These are phyloP conservation scores for Bacidia gigantensis DNA, from an alignment of 495 filamentous ascomycete genomes.

Conservation along the genomic window DNA sequence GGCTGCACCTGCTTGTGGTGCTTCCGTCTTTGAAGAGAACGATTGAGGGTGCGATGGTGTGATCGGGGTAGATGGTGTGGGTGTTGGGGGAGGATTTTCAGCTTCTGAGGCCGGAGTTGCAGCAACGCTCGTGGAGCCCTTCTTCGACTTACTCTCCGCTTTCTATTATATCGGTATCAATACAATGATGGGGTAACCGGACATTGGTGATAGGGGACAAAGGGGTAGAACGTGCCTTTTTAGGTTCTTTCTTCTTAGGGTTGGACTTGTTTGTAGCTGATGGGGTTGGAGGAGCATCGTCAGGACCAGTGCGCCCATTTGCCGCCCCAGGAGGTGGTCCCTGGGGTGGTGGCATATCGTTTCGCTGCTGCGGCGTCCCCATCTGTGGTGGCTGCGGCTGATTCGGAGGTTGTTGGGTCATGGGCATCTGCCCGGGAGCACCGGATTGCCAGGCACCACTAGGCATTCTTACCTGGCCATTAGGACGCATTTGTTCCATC, in stretches of 20 bases:
- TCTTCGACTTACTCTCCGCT: slow-evolving; percentile 45
- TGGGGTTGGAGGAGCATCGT: slow-evolving; percentile 73
- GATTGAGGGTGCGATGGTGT: slow-evolving; percentile 61
- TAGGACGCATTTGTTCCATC: slow-evolving; percentile 27
- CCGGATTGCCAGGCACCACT: slow-evolving; percentile 38
- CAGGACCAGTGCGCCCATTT: slow-evolving; percentile 61
- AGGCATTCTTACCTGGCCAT: slow-evolving; percentile 33
- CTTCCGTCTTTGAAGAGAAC: slow-evolving; percentile 40
- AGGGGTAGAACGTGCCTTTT: slow-evolving; percentile 55
- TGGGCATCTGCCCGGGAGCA: slow-evolving; percentile 46
- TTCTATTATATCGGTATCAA: too few relatives aligned
- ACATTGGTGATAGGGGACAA: not conserved
- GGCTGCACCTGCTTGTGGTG: slow-evolving; percentile 36
- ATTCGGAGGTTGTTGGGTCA: slow-evolving; percentile 45
- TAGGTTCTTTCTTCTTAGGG: slow-evolving; percentile 74
- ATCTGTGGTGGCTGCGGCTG: slow-evolving; percentile 47
- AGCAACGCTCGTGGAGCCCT: slow-evolving; percentile 49
- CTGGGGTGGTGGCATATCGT: slow-evolving; percentile 78
- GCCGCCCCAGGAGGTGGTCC: slow-evolving; percentile 51
- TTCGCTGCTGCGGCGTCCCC: slow-evolving; percentile 62
- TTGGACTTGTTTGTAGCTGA: slow-evolving; percentile 61
- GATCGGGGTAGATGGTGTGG: slow-evolving; percentile 72
- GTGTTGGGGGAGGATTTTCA: slow-evolving; percentile 55
- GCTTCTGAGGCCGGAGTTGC: slow-evolving; percentile 66
- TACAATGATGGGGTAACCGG: not conserved